These are phyloP conservation scores for Tetrapisispora arboricola DNA, from an alignment of 805 yeast genomes.

Conservation along the genomic window DNA sequence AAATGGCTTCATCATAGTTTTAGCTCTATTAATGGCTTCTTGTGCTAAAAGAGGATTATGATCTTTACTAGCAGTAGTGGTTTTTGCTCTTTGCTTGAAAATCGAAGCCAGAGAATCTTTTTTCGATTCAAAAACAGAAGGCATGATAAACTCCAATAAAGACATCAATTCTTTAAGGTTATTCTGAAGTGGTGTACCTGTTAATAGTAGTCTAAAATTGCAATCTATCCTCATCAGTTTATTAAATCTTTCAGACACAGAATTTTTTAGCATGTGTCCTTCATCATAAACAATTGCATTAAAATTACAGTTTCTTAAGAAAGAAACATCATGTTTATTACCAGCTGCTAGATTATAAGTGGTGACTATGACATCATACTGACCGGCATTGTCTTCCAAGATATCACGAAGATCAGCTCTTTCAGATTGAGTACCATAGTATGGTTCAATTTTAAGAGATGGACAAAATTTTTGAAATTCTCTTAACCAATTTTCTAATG, in stretches of 20 bases:
- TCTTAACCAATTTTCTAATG: conserved; percentile 94
- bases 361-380: conserved; percentile 84
- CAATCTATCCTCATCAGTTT: conserved; percentile 81
- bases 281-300: conserved; percentile 92
- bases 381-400: conserved; percentile 40
- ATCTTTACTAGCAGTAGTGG: conserved; percentile 41
- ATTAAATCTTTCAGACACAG: conserved; percentile 73
- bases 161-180: conserved; percentile 86
- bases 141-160: conserved; percentile 81
- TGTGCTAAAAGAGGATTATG: conserved; percentile 78
- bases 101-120: conserved; percentile 72
- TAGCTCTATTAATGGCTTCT: conserved; percentile 88
- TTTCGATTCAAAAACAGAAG: conserved; percentile 67
- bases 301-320: conserved; percentile 63
- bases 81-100: conserved; percentile 79
- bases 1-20: conserved; percentile 97
- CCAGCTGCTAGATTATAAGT: conserved; percentile 91
- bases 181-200: conserved; percentile 97
- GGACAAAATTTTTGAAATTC: conserved; percentile 91
- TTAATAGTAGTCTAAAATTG: conserved; percentile 72
- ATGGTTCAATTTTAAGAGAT: conserved; percentile 69
- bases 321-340: conserved; percentile 67
- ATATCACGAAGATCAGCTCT: conserved; percentile 75
- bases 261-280: conserved; percentile 93
- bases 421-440: conserved; percentile 80